Percentiles rank a stretch among this genome's conserved stretches.
Evolutionary conservation across 495 filamentous ascomycete species (phyloP).

Genomic region (Cercophora newfieldiana): DNA sequence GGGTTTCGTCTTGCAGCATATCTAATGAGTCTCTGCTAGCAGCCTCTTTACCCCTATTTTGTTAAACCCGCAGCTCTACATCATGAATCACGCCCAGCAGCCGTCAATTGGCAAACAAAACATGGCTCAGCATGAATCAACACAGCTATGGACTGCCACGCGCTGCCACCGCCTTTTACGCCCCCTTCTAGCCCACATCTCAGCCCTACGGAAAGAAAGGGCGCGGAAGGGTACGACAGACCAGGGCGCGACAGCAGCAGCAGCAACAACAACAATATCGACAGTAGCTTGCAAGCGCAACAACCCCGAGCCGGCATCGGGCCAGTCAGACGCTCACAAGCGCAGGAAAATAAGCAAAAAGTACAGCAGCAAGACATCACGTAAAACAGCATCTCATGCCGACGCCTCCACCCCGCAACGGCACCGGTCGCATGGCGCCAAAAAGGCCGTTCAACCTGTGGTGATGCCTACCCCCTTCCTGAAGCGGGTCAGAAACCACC

Average conservation of each 20-base stretch:
- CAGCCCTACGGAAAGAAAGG: conserved; percentile 49
- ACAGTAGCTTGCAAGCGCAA: conserved; percentile 17
- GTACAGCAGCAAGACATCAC: conserved; percentile 28
- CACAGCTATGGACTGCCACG: conserved; percentile 54
- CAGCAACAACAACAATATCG: background rate
- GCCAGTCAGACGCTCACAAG: conserved; percentile 14
- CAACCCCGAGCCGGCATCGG: conserved; percentile 15
- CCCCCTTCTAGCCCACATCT: conserved; percentile 53
- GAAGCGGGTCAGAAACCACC: conserved; percentile 26
- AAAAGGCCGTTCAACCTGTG: conserved; percentile 21
- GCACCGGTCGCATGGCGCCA: conserved; percentile 7
- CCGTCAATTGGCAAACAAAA: background rate
- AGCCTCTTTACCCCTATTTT: background rate
- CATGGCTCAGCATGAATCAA: conserved; percentile 4
- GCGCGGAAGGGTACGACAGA: background rate
- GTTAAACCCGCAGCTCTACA: background rate
- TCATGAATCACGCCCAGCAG: background rate
- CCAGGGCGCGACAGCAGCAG: background rate
- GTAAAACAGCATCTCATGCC: conserved; percentile 5
- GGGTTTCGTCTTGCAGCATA: background rate
- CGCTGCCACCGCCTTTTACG: conserved; percentile 58
- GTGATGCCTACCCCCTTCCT: conserved; percentile 32
- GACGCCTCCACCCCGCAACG: conserved; percentile 21
- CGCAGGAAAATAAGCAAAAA: conserved; percentile 16
- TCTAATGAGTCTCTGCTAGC: background rate